Conservation (phyloP, 768 basidiomycete species). For the Strobilomyces dryophilus region DNA sequence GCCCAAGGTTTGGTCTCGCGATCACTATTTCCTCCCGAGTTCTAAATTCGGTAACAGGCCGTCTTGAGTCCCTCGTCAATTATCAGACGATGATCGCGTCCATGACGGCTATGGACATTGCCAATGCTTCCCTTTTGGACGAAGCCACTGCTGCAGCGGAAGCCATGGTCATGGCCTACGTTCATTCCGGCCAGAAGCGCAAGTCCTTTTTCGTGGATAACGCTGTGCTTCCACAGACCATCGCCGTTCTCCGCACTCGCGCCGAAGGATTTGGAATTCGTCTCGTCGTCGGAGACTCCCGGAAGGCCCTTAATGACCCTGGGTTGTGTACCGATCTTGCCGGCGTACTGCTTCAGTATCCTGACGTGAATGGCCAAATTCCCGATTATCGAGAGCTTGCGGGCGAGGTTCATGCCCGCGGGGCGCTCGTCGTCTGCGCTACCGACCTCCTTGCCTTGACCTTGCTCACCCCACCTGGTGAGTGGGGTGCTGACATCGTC, state of each 20-base stretch:
- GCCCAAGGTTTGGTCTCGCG: slow-evolving; percentile 70
- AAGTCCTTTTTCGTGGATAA: slow-evolving; percentile 81
- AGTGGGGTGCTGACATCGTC: slow-evolving; percentile 98
- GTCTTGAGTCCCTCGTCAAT: slow-evolving; percentile 93
- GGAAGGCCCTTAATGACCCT: slow-evolving; percentile 47
- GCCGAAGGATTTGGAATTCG: slow-evolving; percentile 93
- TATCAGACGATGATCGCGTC: slow-evolving; percentile 97
- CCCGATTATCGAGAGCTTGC: slow-evolving; percentile 68
- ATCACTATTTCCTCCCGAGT: not conserved
- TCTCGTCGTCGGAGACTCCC: slow-evolving; percentile 63
- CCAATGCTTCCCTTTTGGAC: slow-evolving; percentile 93
- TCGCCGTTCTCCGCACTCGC: slow-evolving; percentile 84
- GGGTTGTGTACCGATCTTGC: slow-evolving; percentile 61
- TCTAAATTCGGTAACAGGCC: slow-evolving; percentile 49
- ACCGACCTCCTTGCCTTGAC: slow-evolving; percentile 93
- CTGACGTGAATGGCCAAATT: slow-evolving; percentile 82
- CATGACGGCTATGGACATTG: slow-evolving; percentile 90
- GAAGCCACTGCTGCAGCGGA: slow-evolving; percentile 95
- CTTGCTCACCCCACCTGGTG: slow-evolving; percentile 91
- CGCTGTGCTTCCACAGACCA: slow-evolving; percentile 82
- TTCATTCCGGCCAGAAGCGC: slow-evolving; percentile 63
- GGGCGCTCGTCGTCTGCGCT: slow-evolving; percentile 82
- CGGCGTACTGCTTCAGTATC: slow-evolving; percentile 92
- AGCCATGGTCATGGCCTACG: slow-evolving; percentile 93
- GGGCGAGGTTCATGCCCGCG: slow-evolving; percentile 61